Evolutionary conservation across 305 asterid genomes (phyloP).

Genomic region (Striga hermonthica): DNA sequence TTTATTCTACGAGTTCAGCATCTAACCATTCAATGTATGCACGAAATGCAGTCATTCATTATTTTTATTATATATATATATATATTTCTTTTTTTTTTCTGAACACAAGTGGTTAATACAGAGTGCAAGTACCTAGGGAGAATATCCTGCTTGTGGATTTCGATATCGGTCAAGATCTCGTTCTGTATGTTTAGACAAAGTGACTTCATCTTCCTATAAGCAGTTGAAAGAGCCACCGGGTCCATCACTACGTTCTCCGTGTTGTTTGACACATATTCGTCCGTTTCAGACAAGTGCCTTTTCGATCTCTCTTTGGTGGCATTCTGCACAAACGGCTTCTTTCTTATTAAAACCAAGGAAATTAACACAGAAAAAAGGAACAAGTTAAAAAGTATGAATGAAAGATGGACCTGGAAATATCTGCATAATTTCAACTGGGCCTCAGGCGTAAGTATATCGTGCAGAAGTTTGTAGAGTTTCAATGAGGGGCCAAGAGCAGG

Average conservation of each 20-base stretch:
- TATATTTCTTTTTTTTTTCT: background rate
- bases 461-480: conserved; percentile 73
- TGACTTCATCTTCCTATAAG: conserved; percentile 74
- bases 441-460: conserved; percentile 76
- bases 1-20: too few relatives aligned
- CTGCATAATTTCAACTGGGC: conserved; percentile 70
- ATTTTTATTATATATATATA: too few relatives aligned
- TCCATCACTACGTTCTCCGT: conserved; percentile 61
- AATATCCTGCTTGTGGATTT: conserved; percentile 69
- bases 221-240: conserved; percentile 67
- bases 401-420: conserved; percentile 88
- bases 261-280: conserved; percentile 66
- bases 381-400: conserved; percentile 44
- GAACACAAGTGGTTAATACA: background rate
- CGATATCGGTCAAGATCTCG: conserved; percentile 78
- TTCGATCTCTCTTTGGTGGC: conserved; percentile 89
- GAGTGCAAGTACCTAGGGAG: conserved; percentile 70
- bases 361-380: conserved; percentile 23
- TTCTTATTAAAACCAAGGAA: conserved; percentile 17
- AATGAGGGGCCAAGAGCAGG: conserved; percentile 78
- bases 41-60: background rate
- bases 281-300: conserved; percentile 79
- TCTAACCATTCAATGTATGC: too few relatives aligned
- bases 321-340: conserved; percentile 44
- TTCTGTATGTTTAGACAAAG: conserved; percentile 60